Percentiles rank a stretch among this genome's conserved stretches.
Evolutionary conservation across 1,139 yeast genomes (phyloP).

Genomic region (Blastobotrys capitulatus): DNA sequence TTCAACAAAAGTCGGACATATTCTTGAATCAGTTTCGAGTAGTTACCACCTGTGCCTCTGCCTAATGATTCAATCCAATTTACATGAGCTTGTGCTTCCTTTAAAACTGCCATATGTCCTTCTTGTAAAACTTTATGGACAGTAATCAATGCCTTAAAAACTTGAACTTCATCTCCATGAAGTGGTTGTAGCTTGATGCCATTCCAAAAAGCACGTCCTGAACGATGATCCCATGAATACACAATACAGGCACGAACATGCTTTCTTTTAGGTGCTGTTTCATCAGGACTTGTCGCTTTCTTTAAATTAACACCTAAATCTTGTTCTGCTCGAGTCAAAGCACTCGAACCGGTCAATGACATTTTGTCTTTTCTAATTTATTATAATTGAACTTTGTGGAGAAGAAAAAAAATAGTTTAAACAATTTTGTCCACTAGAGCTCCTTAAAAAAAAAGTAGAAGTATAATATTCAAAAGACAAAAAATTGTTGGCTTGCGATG

Average conservation of each 20-base stretch:
- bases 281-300: constrained; percentile 84
- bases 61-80: constrained; percentile 49
- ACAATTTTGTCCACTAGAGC: too few relatives aligned
- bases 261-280: constrained; percentile 90
- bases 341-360: constrained; percentile 19
- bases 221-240: constrained; percentile 93
- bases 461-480: too few relatives aligned
- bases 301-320: constrained; percentile 56
- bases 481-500: too few relatives aligned
- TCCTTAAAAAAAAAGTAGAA: too few relatives aligned
- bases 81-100: constrained; percentile 73
- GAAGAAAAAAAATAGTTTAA: too few relatives aligned
- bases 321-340: constrained; percentile 32
- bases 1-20: constrained; percentile 65
- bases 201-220: constrained; percentile 83
- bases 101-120: constrained; percentile 82
- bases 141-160: constrained; percentile 82
- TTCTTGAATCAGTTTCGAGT: constrained; percentile 71
- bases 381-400: too few relatives aligned
- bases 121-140: constrained; percentile 94
- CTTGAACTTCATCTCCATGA: constrained; percentile 73
- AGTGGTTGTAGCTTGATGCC: constrained; percentile 75
- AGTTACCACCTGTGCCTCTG: constrained; percentile 32
- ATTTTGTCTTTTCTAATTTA: neutral
- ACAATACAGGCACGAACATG: constrained; percentile 91